Evolutionary conservation across 495 filamentous ascomycete species (phyloP).

Genomic region (Neurospora intermedia): DNA sequence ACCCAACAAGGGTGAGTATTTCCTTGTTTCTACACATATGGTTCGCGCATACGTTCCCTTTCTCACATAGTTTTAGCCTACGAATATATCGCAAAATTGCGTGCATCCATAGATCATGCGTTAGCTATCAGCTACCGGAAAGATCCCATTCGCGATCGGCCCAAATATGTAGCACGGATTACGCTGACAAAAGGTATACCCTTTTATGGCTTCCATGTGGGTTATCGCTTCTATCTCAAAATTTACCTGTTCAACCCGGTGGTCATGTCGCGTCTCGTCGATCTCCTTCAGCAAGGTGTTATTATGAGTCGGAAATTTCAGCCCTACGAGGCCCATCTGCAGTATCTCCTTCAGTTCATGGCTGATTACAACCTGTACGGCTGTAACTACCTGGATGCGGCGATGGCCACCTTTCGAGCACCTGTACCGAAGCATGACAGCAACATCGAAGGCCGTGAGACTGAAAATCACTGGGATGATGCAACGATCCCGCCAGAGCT

Average conservation of each 20-base stretch:
- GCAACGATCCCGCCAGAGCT: slow-evolving; percentile 33
- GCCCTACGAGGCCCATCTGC: slow-evolving; percentile 85
- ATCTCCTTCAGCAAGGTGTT: slow-evolving; percentile 75
- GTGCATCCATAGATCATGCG: slow-evolving; percentile 75
- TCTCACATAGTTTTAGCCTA: slow-evolving; percentile 21
- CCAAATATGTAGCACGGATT: slow-evolving; percentile 76
- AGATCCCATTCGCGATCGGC: slow-evolving; percentile 56
- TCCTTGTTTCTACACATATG: neutral
- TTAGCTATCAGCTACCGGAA: slow-evolving; percentile 69
- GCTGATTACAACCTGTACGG: slow-evolving; percentile 94
- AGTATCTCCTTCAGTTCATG: slow-evolving; percentile 94
- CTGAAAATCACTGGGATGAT: slow-evolving; percentile 69
- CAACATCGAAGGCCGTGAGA: slow-evolving; percentile 30
- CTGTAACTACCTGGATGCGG: slow-evolving; percentile 62
- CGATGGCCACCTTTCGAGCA: slow-evolving; percentile 55
- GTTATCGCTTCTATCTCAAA: slow-evolving; percentile 85
- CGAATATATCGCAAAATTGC: slow-evolving; percentile 59
- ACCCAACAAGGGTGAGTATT: slow-evolving; percentile 48
- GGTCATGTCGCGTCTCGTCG: slow-evolving; percentile 70
- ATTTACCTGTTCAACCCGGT: slow-evolving; percentile 83
- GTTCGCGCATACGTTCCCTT: neutral
- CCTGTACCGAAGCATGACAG: slow-evolving; percentile 59
- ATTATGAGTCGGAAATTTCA: slow-evolving; percentile 76
- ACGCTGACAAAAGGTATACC: slow-evolving; percentile 86
- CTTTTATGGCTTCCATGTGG: slow-evolving; percentile 91